Base-by-base conservation (phyloP, 345 rosid species). In the Boechera stricta region DNA sequence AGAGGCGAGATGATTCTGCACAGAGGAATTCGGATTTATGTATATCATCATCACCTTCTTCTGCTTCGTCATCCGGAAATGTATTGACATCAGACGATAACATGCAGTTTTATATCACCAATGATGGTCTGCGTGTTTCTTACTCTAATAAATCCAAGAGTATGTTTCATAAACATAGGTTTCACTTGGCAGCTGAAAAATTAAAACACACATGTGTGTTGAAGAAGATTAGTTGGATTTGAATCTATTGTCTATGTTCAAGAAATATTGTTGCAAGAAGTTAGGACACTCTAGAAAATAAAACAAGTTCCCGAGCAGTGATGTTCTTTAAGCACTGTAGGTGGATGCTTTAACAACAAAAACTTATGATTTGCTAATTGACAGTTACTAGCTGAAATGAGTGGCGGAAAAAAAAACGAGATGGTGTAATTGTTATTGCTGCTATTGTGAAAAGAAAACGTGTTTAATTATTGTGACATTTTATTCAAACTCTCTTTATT, bases 391-490 rank as follows among this genome's bases (percentile, higher is more conserved):
- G 5, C 6, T 38, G 73, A 68, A 54, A 8, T 54, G 28, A 39
- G 87, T 65, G 97, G 97, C 4, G 88, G 91, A 21, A 21, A 85
- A 80, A 89, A 69, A 88, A 87, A 63, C 79, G 76, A 41, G 79
- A 72, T 38, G 87, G 91, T 75, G 91, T 92, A 47, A 88, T 87
- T 80, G 91, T 84, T 32, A 89, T 92, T 81, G 44, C 44, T 10
- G 44, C 44, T 21, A 21, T 21, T 21, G 24, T 21, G 24, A 21
- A 21, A 21, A 21, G 24, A 21, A 21, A 21, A 21, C 24, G 24
- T 21, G 41, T 39, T 39, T 39, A 39, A 10, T 39, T 39, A 39
- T 12, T 39, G 1, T 39, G 42, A 39, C 42, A 39, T 39, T 10
- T 39, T 39, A 39, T 39, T 39, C 42, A 21, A 39, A 39, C 42